These are phyloP conservation scores for Fusarium papillatum DNA, from an alignment of 2,329 filamentous ascomycete species.

Conservation along the genomic window DNA sequence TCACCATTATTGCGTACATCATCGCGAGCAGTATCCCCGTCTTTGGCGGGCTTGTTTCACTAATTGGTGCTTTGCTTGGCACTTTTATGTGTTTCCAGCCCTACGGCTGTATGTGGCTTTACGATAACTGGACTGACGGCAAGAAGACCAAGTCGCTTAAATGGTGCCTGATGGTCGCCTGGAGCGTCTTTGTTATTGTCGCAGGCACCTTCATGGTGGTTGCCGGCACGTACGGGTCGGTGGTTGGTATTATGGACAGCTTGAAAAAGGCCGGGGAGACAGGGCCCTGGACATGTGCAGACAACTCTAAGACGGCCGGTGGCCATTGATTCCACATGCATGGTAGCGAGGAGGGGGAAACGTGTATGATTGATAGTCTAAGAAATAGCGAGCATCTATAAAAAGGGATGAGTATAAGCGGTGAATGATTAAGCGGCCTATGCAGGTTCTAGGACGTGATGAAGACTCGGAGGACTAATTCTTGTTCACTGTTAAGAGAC, in stretches of 20 bases:
- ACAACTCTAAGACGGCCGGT: neutral
- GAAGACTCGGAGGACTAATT: neutral
- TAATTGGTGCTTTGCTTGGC: conserved; percentile 9
- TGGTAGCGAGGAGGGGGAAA: neutral
- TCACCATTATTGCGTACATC: conserved; percentile 7
- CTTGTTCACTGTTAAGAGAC: neutral
- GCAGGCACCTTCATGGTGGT: neutral
- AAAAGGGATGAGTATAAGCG: neutral
- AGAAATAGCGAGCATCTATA: neutral
- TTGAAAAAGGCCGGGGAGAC: neutral
- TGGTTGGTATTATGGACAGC: conserved; percentile 1
- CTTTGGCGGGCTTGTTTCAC: conserved; percentile 4
- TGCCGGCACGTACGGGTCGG: neutral
- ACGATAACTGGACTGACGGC: neutral
- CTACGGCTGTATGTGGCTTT: conserved; percentile 11
- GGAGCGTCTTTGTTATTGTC: neutral
- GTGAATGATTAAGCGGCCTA: neutral
- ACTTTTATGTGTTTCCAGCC: conserved; percentile 14
- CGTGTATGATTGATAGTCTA: neutral
- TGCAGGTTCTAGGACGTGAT: neutral
- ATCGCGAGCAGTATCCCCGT: conserved; percentile 4
- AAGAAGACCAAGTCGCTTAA: neutral
- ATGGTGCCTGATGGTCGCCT: neutral
- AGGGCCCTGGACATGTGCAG: neutral
- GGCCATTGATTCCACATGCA: neutral